Base-by-base conservation (phyloP, 208 protist species). In the Wallacemonas sp. region DNA sequence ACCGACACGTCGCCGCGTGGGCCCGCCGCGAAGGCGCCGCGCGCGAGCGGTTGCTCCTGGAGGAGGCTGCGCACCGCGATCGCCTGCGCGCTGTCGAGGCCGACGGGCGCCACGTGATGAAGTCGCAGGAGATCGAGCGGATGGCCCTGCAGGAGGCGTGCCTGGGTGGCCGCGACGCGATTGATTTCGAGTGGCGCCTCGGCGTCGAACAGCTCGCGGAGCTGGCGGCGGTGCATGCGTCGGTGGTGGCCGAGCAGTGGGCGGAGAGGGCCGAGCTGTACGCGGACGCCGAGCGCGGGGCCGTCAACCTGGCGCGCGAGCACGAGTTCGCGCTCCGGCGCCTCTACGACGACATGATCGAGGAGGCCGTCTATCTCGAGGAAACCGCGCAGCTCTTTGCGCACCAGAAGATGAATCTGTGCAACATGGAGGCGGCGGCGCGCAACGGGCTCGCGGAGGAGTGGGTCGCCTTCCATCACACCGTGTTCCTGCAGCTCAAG, bases 401-500 rank as follows among this genome's bases (percentile, higher is more conserved):
- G 39, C 48, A 72, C 23, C 63, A 67, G 45, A 46, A 46, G 12
- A 23, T 32, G 16, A 29, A 61, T 38, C 23, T 83, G 16, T 5
- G n/a, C 23, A 54, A 69, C 42, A 54, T 65, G 41, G 77, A 83
- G 57, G 23, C 46, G 4, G 36, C 20, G 28, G 63, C 64, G 16
- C 54, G 73, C 20, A 31, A 31, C 26, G 48, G 41, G 26, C 52
- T 83, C 54, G 10, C 62, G 1, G 63, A 78, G 46, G 68, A 78
- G n/a, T 55, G 45, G 42, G 14, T 33, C 7, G 32, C n/a, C n/a
- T 48, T 70, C 16, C 76, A 79, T 54, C 70, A 70, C 55, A 61
- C 16, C 26, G 31, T 89, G 0, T 82, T 76, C 48, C 38, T 76
- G 2, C 46, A 76, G 39, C 72, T 79, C 67, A 75, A 71, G 64